Evolutionary conservation across 441 rosid genomes (phyloP).

Genomic region (Croton setiger): DNA sequence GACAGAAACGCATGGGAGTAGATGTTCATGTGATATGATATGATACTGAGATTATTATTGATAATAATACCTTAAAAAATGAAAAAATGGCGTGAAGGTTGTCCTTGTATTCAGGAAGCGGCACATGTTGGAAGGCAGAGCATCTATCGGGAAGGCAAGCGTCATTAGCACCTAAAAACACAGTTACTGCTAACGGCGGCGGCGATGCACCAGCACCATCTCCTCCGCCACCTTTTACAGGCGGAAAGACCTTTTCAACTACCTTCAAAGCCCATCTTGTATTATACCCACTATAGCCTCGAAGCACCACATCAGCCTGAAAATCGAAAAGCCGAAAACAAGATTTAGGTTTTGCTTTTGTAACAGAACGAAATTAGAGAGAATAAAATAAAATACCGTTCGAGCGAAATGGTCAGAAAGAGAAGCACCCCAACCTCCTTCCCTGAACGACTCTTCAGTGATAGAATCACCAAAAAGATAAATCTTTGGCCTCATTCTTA

Average conservation of each 20-base stretch:
- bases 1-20: neutral
- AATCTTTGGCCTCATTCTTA: slow-evolving; percentile 68
- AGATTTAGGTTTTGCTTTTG: too few species aligned
- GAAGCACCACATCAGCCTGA: too few species aligned
- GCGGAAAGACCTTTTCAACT: too few species aligned
- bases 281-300: too few species aligned
- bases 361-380: too few species aligned
- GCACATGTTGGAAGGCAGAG: slow-evolving; percentile 72
- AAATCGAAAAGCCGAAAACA: too few species aligned
- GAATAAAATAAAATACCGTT: slow-evolving; percentile 36
- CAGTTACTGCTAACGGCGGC: too few species aligned
- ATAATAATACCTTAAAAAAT: slow-evolving; percentile 60
- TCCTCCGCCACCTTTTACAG: too few species aligned
- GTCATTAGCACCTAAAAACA: slow-evolving; percentile 91
- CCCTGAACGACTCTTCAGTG: slow-evolving; percentile 61
- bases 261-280: too few species aligned
- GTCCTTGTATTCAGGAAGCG: slow-evolving; percentile 59
- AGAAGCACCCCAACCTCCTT: slow-evolving; percentile 90
- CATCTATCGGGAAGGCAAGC: slow-evolving; percentile 75
- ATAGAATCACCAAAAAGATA: slow-evolving; percentile 90
- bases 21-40: too few species aligned
- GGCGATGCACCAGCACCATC: too few species aligned
- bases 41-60: neutral
- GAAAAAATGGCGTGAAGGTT: slow-evolving; percentile 57
- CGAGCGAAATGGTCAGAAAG: slow-evolving; percentile 67